phyloP scores from a whole-genome alignment of 305 asterid genomes.

The Salvia sclarea region DNA sequence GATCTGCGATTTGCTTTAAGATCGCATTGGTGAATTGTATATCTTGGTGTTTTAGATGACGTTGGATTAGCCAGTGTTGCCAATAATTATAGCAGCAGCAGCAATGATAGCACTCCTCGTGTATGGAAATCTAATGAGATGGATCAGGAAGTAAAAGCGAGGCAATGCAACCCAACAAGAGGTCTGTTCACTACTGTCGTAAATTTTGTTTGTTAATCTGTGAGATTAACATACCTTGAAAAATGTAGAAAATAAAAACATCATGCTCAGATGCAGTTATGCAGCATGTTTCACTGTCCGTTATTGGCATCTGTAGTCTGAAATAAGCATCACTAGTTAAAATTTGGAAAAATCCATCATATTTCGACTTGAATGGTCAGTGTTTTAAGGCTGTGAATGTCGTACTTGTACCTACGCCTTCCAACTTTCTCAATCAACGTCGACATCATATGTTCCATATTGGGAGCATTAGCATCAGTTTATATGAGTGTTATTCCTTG shows the following conservation, averaged over 20 bases:
- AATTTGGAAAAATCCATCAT: neutral
- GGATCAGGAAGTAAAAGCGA: constrained; percentile 41
- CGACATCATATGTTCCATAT: neutral
- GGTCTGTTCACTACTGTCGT: constrained; percentile 43
- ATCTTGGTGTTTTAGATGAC: constrained; percentile 50
- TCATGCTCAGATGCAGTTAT: constrained; percentile 2
- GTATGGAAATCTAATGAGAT: constrained; percentile 39
- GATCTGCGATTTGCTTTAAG: constrained; percentile 17
- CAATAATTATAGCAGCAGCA: constrained; percentile 60
- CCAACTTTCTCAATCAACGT: neutral
- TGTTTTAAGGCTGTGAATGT: neutral
- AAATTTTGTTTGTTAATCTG: constrained; percentile 10
- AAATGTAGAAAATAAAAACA: neutral
- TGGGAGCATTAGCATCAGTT: neutral
- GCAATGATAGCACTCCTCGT: constrained; percentile 60
- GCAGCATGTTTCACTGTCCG: constrained; percentile 26
- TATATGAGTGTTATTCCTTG: neutral
- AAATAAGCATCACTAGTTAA: neutral
- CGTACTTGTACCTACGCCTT: neutral
- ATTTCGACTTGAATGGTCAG: neutral
- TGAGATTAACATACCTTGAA: constrained; percentile 1
- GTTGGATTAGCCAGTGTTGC: constrained; percentile 36
- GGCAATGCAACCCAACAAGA: constrained; percentile 42
- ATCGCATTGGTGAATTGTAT: constrained; percentile 10
- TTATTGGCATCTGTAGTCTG: constrained; percentile 18